These are phyloP conservation scores for Globisporangium polare DNA, from an alignment of 352 stramenopile species.

Conservation along the genomic window DNA sequence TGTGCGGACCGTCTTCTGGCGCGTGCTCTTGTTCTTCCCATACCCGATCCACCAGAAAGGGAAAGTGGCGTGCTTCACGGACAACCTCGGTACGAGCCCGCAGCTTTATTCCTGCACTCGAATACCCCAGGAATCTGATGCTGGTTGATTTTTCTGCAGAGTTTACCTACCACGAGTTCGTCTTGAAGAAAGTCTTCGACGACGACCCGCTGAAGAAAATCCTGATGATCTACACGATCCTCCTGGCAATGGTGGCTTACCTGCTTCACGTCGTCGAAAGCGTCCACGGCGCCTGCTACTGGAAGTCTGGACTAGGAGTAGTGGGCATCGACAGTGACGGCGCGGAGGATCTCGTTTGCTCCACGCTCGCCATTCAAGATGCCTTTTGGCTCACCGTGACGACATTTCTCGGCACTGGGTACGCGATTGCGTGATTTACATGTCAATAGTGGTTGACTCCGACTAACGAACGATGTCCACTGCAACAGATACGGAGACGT, in stretches of 20 bases:
- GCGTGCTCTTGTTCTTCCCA: slow-evolving; percentile 53
- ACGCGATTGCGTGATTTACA: background rate
- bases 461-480: no score
- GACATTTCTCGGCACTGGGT: slow-evolving; percentile 46
- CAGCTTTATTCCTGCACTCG: background rate
- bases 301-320: background rate
- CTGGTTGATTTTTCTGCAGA: slow-evolving; percentile 19
- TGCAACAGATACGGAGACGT: slow-evolving; percentile 39
- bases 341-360: slow-evolving; percentile 23
- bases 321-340: background rate
- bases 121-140: background rate
- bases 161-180: slow-evolving; percentile 64
- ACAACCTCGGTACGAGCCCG: slow-evolving; percentile 34
- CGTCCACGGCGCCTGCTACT: slow-evolving; percentile 37
- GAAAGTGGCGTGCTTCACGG: slow-evolving; percentile 59
- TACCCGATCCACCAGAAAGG: slow-evolving; percentile 68
- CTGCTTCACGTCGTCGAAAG: slow-evolving; percentile 47
- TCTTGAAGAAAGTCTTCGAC: slow-evolving; percentile 72
- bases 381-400: slow-evolving; percentile 45
- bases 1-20: slow-evolving; percentile 46
- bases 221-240: slow-evolving; percentile 15
- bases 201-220: slow-evolving; percentile 50
- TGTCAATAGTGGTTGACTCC: no score
- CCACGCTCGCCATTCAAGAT: slow-evolving; percentile 25
- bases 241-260: slow-evolving; percentile 34